Conservation (phyloP, 2,329 filamentous ascomycete genomes). For the Ceratocystis eucalypticola region DNA sequence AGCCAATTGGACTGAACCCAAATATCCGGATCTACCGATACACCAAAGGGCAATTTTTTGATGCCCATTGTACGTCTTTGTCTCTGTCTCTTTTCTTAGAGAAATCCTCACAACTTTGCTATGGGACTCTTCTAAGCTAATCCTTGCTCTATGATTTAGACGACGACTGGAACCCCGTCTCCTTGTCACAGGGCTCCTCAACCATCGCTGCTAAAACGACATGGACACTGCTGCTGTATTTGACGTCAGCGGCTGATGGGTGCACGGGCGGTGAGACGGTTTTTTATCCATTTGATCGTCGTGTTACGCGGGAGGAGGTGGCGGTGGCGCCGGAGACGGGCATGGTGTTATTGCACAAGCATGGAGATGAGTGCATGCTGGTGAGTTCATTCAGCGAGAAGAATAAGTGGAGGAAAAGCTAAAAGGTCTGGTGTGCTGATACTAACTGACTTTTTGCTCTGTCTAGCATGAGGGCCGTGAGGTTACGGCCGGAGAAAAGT, state of each 20-base stretch:
- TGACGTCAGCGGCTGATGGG: conserved; percentile 60
- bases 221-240: conserved; percentile 81
- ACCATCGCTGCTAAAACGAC: conserved; percentile 49
- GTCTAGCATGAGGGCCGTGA: conserved; percentile 65
- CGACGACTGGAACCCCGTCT: conserved; percentile 70
- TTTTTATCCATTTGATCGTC: conserved; percentile 63
- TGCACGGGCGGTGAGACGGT: conserved; percentile 81
- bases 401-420: not conserved
- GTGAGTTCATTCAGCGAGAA: conserved; percentile 30
- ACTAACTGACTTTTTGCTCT: conserved; percentile 7
- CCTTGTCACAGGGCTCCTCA: conserved; percentile 31
- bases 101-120: not conserved
- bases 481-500: conserved; percentile 72
- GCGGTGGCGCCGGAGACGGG: conserved; percentile 67
- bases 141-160: conserved; percentile 37
- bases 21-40: conserved; percentile 89
- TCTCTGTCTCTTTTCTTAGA: conserved; percentile 21
- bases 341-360: conserved; percentile 72
- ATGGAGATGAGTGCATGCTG: conserved; percentile 77
- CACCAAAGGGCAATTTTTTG: conserved; percentile 75
- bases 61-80: conserved; percentile 62
- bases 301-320: conserved; percentile 48
- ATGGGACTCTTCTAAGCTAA: not conserved
- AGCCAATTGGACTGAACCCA: conserved; percentile 70
- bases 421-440: not conserved